phyloP scores from a whole-genome alignment of 2,329 filamentous ascomycete genomes.

The Neopestalotiopsis rosae region DNA sequence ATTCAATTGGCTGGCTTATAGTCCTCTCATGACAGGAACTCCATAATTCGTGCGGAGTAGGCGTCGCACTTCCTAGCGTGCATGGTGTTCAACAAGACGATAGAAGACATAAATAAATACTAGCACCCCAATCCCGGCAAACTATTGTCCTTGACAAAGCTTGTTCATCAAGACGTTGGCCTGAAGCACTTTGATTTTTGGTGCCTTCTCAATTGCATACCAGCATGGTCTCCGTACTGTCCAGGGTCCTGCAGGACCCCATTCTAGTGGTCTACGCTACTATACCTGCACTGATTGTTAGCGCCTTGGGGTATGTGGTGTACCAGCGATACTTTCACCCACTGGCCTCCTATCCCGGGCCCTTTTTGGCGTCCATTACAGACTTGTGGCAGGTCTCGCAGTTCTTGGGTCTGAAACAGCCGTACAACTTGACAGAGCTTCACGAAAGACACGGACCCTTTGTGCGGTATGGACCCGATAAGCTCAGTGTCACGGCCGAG shows the following conservation, averaged over 20 bases:
- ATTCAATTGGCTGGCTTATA: not conserved
- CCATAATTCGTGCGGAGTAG: not conserved
- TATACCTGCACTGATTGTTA: not conserved
- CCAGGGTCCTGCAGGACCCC: not conserved
- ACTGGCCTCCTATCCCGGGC: conserved; percentile 1
- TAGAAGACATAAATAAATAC: not conserved
- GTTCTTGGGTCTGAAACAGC: not conserved
- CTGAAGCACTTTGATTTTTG: not conserved
- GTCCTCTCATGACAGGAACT: not conserved
- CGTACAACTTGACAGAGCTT: conserved; percentile 12
- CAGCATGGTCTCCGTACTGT: not conserved
- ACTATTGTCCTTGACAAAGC: not conserved
- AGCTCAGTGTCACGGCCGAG: conserved; percentile 10
- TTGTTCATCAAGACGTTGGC: not conserved
- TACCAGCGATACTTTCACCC: conserved; percentile 13
- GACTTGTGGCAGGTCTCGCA: conserved; percentile 12
- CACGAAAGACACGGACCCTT: not conserved
- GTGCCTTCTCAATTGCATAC: not conserved
- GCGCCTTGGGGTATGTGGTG: not conserved
- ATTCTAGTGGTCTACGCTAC: not conserved
- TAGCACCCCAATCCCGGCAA: not conserved
- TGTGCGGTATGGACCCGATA: conserved; percentile 9
- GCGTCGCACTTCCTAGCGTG: too few species aligned
- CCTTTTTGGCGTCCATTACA: conserved; percentile 2
- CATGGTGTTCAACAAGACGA: not conserved